These are phyloP conservation scores for Populus tomentosa DNA, from an alignment of 441 rosid species.

Conservation along the genomic window DNA sequence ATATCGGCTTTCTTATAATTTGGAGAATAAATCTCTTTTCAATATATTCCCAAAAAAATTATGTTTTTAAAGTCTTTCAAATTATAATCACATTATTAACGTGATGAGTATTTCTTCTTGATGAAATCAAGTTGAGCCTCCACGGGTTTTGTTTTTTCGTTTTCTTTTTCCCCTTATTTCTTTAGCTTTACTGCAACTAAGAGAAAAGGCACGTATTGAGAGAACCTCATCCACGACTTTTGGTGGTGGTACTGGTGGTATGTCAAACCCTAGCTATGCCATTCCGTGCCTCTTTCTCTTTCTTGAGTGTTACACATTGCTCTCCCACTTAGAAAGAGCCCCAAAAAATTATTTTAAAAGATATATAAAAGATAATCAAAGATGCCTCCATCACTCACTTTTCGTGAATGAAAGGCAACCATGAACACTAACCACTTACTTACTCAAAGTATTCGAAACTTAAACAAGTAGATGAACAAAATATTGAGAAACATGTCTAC, in stretches of 20 bases:
- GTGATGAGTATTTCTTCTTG: too few species aligned
- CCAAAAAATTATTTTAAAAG: conserved; percentile 14
- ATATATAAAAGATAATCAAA: conserved; percentile 8
- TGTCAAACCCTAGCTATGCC: conserved; percentile 45
- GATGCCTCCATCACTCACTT: conserved; percentile 64
- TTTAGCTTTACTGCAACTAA: conserved; percentile 18
- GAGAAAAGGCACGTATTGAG: conserved; percentile 11
- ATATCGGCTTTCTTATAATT: too few species aligned
- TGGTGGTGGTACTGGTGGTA: conserved; percentile 42
- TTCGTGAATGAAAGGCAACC: conserved; percentile 90
- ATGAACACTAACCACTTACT: conserved; percentile 66
- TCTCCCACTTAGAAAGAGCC: conserved; percentile 10
- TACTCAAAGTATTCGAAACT: conserved; percentile 63
- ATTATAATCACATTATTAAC: too few species aligned
- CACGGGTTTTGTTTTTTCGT: not conserved
- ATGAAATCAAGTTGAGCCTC: too few species aligned
- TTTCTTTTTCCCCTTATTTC: not conserved
- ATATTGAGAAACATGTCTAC: not conserved
- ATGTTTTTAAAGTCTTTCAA: too few species aligned
- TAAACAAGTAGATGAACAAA: conserved; percentile 46
- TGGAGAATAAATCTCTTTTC: not conserved
- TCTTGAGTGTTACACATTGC: conserved; percentile 18
- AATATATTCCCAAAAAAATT: too few species aligned
- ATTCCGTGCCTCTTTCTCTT: conserved; percentile 8
- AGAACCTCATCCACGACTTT: conserved; percentile 70